These are phyloP conservation scores for Nothomitra cinnamomea DNA, from an alignment of 2,329 filamentous ascomycete species.

Conservation along the genomic window DNA sequence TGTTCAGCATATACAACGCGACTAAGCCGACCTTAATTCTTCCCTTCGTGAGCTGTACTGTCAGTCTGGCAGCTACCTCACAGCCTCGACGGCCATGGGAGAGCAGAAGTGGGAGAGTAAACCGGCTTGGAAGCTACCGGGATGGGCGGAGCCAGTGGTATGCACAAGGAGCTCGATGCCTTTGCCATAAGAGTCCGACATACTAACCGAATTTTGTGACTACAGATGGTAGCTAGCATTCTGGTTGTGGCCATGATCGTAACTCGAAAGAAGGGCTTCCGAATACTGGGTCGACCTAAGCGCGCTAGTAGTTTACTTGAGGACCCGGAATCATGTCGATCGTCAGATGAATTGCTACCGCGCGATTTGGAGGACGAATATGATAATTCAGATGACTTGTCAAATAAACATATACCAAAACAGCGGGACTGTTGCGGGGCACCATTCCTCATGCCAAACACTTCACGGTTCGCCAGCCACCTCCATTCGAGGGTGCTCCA, in stretches of 20 bases:
- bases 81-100: neutral
- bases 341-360: conserved; percentile 24
- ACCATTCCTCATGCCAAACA: conserved; percentile 36
- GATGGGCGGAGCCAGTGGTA: conserved; percentile 21
- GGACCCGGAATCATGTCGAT: conserved; percentile 18
- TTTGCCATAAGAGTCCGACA: neutral
- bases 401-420: conserved; percentile 28
- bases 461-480: conserved; percentile 41
- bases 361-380: conserved; percentile 21
- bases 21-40: no score
- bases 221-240: conserved; percentile 33
- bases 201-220: neutral
- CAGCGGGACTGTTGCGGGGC: conserved; percentile 34
- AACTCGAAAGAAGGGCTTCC: conserved; percentile 28
- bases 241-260: conserved; percentile 31
- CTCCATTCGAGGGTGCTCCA: conserved; percentile 45
- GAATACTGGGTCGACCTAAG: conserved; percentile 18
- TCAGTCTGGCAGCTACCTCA: no score
- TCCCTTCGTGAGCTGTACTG: no score
- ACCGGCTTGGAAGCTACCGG: conserved; percentile 2
- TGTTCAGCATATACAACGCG: no score
- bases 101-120: neutral
- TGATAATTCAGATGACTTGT: conserved; percentile 14
- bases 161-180: conserved; percentile 7
- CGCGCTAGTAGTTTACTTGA: conserved; percentile 20